These are phyloP conservation scores for Yamadazyma dushanensis DNA, from an alignment of 1,139 yeast species.

Conservation along the genomic window DNA sequence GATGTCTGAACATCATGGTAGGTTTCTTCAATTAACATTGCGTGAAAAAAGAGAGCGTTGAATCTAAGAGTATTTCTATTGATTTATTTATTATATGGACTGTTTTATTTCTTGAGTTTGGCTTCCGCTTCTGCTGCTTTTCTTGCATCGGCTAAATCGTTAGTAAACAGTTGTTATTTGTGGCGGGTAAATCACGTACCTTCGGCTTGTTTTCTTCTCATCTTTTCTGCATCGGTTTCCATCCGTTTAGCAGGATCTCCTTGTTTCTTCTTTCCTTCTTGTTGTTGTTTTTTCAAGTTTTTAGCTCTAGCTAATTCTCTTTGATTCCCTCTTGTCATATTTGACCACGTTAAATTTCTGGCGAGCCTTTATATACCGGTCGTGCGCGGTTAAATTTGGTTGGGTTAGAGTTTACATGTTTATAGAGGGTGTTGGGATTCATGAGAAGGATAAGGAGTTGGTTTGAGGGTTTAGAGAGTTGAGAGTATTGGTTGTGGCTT, in stretches of 20 bases:
- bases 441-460: too few species aligned
- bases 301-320: slow-evolving; percentile 92
- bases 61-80: background rate
- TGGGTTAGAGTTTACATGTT: too few species aligned
- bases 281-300: slow-evolving; percentile 76
- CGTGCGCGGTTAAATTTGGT: background rate
- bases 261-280: slow-evolving; percentile 60
- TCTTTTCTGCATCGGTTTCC: slow-evolving; percentile 84
- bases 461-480: too few species aligned
- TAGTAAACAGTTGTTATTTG: slow-evolving; percentile 5
- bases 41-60: background rate
- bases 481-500: too few species aligned
- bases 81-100: background rate
- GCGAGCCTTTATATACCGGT: background rate
- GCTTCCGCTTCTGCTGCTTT: slow-evolving; percentile 33
- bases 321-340: slow-evolving; percentile 97
- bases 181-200: slow-evolving; percentile 45
- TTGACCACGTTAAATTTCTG: background rate
- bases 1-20: slow-evolving; percentile 66
- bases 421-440: too few species aligned
- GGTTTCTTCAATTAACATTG: slow-evolving; percentile 69
- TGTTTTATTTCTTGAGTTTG: background rate
- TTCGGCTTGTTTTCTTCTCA: slow-evolving; percentile 84
- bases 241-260: slow-evolving; percentile 85
- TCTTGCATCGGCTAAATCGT: slow-evolving; percentile 55